Evolutionary conservation across 225 moss, liverwort and hornwort genomes (phyloP).

Genomic region (Takakia lepidozioides): DNA sequence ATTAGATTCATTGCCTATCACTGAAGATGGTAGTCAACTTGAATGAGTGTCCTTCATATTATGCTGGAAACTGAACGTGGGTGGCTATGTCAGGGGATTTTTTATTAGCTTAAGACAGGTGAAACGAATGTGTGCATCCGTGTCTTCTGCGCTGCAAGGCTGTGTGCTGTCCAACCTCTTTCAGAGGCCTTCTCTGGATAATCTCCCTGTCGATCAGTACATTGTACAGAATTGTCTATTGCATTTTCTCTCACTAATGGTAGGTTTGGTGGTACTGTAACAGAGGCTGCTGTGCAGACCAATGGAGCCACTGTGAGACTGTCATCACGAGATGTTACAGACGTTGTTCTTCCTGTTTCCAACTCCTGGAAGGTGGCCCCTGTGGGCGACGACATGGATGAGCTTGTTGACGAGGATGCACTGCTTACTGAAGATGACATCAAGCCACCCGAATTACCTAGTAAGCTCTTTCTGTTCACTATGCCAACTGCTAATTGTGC

Average conservation of each 20-base stretch:
- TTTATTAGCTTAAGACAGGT: too few relatives aligned
- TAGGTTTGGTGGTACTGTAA: too few relatives aligned
- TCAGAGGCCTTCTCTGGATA: constrained; percentile 9
- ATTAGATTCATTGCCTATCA: too few relatives aligned
- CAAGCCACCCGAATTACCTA: constrained; percentile 22
- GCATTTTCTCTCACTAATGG: too few relatives aligned
- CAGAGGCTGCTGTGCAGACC: constrained; percentile 19
- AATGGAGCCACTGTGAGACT: constrained; percentile 20
- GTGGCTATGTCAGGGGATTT: too few relatives aligned
- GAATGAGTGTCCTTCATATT: too few relatives aligned
- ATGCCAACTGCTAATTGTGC: too few relatives aligned
- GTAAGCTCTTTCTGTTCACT: constrained; percentile 2
- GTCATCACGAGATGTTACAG: constrained; percentile 16
- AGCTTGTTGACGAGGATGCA: constrained; percentile 83
- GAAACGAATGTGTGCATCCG: constrained; percentile 5
- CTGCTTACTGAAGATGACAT: constrained; percentile 48
- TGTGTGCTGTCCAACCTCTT: not conserved
- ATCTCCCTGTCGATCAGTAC: too few relatives aligned
- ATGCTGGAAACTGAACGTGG: too few relatives aligned
- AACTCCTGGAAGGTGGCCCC: constrained; percentile 27
- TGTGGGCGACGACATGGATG: constrained; percentile 49
- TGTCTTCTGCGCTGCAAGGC: not conserved
- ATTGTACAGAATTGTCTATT: too few relatives aligned
- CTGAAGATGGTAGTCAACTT: too few relatives aligned
- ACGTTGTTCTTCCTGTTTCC: not conserved